Evolutionary conservation across 1,284 basidiomycete genomes (phyloP).

Genomic region (Naganishia sp.): DNA sequence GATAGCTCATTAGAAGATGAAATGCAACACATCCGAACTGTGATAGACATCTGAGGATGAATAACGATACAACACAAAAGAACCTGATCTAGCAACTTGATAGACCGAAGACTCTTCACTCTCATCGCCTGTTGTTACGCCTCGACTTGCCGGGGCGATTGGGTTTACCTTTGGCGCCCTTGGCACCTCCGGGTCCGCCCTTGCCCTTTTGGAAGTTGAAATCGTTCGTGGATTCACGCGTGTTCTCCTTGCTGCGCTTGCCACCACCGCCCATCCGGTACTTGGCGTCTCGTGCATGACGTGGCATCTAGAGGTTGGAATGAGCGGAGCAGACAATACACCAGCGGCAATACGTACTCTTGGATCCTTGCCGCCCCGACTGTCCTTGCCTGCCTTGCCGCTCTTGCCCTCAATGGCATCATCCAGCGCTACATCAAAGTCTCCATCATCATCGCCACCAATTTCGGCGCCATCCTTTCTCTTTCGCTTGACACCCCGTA

Average conservation of each 20-base stretch:
- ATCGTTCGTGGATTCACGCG: slow-evolving; percentile 71
- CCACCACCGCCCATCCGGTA: slow-evolving; percentile 71
- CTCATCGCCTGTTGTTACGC: slow-evolving; percentile 34
- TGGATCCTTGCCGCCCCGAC: slow-evolving; percentile 36
- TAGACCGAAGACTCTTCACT: background rate
- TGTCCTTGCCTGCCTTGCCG: slow-evolving; percentile 43
- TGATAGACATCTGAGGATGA: too few species aligned
- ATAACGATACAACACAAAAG: slow-evolving; percentile 19
- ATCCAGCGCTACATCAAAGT: slow-evolving; percentile 80
- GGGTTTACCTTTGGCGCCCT: slow-evolving; percentile 49
- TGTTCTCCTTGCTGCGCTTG: slow-evolving; percentile 75
- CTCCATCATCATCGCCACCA: slow-evolving; percentile 61
- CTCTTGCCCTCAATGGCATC: slow-evolving; percentile 72
- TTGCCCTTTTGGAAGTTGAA: slow-evolving; percentile 60
- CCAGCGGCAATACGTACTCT: slow-evolving; percentile 14
- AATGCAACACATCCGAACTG: too few species aligned
- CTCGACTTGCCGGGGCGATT: slow-evolving; percentile 46
- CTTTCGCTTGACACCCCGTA: slow-evolving; percentile 84
- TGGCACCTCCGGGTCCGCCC: slow-evolving; percentile 51
- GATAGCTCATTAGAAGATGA: background rate
- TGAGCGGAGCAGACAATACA: background rate
- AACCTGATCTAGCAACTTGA: background rate
- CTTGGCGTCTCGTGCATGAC: slow-evolving; percentile 72
- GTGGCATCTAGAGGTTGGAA: slow-evolving; percentile 56
- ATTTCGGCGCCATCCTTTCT: slow-evolving; percentile 79